These are phyloP conservation scores for Scolecobasidium constrictum DNA, from an alignment of 2,329 filamentous ascomycete genomes.

Conservation along the genomic window DNA sequence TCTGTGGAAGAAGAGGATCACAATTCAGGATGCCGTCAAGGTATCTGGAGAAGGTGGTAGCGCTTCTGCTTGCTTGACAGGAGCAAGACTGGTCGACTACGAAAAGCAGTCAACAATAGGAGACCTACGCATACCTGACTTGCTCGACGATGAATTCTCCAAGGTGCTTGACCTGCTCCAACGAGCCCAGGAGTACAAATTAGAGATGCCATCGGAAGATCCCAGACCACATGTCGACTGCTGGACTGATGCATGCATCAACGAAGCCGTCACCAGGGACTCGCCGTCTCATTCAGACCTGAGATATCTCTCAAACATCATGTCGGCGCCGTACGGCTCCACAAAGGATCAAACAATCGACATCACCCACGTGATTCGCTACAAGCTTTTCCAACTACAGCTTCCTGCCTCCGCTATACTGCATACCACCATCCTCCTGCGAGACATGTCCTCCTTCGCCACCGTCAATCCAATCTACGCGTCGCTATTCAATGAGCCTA, in stretches of 20 bases:
- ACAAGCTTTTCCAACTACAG: neutral
- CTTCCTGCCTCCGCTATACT: constrained; percentile 15
- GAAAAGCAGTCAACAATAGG: constrained; percentile 11
- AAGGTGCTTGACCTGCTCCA: constrained; percentile 13
- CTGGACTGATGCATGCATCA: neutral
- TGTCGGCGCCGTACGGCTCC: neutral
- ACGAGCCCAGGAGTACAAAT: neutral
- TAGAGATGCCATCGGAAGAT: neutral
- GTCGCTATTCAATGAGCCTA: constrained; percentile 61
- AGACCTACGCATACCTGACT: constrained; percentile 45
- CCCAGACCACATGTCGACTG: too few species aligned
- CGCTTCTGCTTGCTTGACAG: constrained; percentile 55
- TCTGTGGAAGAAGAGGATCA: constrained; percentile 64
- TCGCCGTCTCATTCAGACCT: neutral
- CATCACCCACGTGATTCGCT: neutral
- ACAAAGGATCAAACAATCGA: neutral
- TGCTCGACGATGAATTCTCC: constrained; percentile 56
- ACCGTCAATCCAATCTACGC: constrained; percentile 67
- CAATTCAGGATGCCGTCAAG: constrained; percentile 44
- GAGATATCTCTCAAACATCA: constrained; percentile 1
- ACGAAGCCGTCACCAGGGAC: neutral
- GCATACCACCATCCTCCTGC: constrained; percentile 55
- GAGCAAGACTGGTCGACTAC: constrained; percentile 40
- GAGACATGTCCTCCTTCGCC: constrained; percentile 69
- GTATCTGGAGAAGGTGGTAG: constrained; percentile 65